Conservation (phyloP, 2,329 filamentous ascomycete species). For the Fusarium chaquense region DNA sequence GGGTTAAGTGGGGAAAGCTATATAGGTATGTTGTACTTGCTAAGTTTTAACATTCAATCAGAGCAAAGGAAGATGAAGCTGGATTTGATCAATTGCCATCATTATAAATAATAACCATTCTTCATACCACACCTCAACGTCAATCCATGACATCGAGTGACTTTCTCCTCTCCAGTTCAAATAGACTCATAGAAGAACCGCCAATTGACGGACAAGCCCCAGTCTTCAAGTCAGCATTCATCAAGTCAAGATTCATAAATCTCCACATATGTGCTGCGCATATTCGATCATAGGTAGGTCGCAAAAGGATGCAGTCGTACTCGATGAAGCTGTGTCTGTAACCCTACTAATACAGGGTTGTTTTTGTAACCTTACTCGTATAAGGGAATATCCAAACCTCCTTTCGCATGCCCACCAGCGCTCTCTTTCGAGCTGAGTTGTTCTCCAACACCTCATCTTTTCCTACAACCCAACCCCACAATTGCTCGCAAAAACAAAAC, state of each 20-base stretch:
- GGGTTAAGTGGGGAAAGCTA: constrained; percentile 2
- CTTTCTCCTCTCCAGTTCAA: not conserved
- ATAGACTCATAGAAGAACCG: not conserved
- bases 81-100: not conserved
- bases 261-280: not conserved
- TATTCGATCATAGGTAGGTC: constrained; percentile 7
- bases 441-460: constrained; percentile 10
- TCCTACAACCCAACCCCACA: constrained; percentile 11
- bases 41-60: constrained; percentile 11
- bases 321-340: constrained; percentile 36
- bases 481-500: constrained; percentile 12
- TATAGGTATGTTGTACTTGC: not conserved
- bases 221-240: not conserved
- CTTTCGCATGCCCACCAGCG: constrained; percentile 11
- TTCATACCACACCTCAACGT: not conserved
- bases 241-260: not conserved
- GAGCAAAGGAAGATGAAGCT: constrained; percentile 4
- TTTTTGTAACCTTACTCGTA: constrained; percentile 31
- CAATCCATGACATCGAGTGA: not conserved
- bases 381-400: constrained; percentile 19
- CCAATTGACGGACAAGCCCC: not conserved
- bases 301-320: constrained; percentile 25
- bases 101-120: not conserved
- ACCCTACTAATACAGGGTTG: constrained; percentile 23
- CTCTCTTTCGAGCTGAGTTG: constrained; percentile 10